Percentiles rank a stretch among this genome's conserved stretches.
These are phyloP conservation scores for Populus ilicifolia DNA, from an alignment of 345 rosid species.

Conservation along the genomic window DNA sequence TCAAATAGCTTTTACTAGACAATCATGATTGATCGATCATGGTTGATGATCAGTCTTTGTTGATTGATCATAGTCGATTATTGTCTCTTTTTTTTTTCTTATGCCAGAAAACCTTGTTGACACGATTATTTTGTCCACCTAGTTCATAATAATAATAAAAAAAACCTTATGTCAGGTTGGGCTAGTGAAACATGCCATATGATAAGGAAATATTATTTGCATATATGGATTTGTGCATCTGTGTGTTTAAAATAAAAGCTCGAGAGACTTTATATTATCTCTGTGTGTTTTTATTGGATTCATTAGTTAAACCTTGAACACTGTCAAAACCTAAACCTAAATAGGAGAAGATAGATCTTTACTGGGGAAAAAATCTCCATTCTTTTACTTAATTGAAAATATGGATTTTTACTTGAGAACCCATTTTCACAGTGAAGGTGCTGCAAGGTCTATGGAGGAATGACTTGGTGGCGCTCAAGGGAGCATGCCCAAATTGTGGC, in stretches of 20 bases:
- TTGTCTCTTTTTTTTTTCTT: no score
- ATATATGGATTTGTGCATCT: not conserved
- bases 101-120: no score
- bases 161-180: not conserved
- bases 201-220: not conserved
- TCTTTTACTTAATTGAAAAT: not conserved
- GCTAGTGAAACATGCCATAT: not conserved
- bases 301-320: not conserved
- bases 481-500: conserved; percentile 93
- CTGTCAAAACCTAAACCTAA: not conserved
- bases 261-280: not conserved
- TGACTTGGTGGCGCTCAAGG: conserved; percentile 81
- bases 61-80: no score
- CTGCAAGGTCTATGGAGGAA: conserved; percentile 86
- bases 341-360: not conserved
- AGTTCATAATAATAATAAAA: no score
- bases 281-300: not conserved
- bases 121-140: no score
- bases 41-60: no score
- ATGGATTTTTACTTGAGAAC: not conserved
- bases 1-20: no score
- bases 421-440: conserved; percentile 57
- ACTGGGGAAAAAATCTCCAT: not conserved
- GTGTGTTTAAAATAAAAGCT: not conserved
- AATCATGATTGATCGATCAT: no score